Evolutionary conservation across 2,329 filamentous ascomycete genomes (phyloP).

Genomic region (Fusarium euwallaceae): DNA sequence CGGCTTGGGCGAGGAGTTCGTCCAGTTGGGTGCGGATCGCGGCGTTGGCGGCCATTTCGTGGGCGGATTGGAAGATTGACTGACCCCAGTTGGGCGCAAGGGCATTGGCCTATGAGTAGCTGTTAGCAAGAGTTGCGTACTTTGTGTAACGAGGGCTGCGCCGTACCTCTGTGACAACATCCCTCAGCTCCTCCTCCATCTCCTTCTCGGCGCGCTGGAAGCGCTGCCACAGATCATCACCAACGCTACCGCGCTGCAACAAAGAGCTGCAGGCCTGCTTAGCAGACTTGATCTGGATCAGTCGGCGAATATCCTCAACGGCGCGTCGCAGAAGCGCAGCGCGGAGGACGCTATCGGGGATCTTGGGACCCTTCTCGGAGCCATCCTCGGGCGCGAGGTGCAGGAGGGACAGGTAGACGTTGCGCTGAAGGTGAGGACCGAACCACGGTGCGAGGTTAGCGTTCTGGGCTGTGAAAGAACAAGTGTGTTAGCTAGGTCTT

Average conservation of each 20-base stretch:
- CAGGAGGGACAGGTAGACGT: conserved; percentile 93
- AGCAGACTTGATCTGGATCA: conserved; percentile 87
- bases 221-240: conserved; percentile 95
- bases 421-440: conserved; percentile 87
- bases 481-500: conserved; percentile 12
- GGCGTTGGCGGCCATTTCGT: conserved; percentile 92
- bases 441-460: conserved; percentile 96
- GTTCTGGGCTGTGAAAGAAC: conserved; percentile 71
- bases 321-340: conserved; percentile 91
- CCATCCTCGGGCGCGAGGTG: conserved; percentile 77
- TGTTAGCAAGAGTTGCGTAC: conserved; percentile 9
- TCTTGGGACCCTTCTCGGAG: conserved; percentile 74
- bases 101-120: conserved; percentile 80
- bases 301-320: conserved; percentile 91
- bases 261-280: conserved; percentile 89
- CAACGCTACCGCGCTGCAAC: conserved; percentile 90
- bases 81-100: conserved; percentile 91
- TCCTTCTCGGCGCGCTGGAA: conserved; percentile 95
- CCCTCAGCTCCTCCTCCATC: conserved; percentile 94
- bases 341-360: conserved; percentile 88
- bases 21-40: conserved; percentile 80
- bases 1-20: conserved; percentile 78
- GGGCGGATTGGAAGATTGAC: conserved; percentile 95
- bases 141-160: not conserved
- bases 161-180: conserved; percentile 89